Evolutionary conservation across 306 rosid species (phyloP).

Genomic region (Amphicarpaea edgeworthii): DNA sequence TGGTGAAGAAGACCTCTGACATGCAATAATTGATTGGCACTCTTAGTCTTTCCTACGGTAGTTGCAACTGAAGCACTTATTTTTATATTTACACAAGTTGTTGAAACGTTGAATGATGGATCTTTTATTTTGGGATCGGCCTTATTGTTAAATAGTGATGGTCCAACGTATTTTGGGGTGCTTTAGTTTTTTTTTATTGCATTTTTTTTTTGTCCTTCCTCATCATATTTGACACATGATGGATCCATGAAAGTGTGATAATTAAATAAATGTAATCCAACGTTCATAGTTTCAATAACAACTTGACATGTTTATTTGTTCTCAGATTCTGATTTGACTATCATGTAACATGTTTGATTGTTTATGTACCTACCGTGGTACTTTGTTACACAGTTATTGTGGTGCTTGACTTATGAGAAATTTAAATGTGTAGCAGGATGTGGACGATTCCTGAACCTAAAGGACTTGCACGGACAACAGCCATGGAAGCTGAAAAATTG

Average conservation of each 20-base stretch:
- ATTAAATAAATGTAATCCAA: slow-evolving; percentile 18
- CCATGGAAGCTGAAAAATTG: slow-evolving; percentile 75
- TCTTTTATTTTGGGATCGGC: slow-evolving; percentile 40
- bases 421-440: slow-evolving; percentile 62
- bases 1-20: slow-evolving; percentile 46
- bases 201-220: slow-evolving; percentile 16
- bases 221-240: slow-evolving; percentile 20
- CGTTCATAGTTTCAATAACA: slow-evolving; percentile 16
- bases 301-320: slow-evolving; percentile 33
- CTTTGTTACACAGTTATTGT: neutral
- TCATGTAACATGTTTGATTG: neutral
- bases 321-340: slow-evolving; percentile 31
- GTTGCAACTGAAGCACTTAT: slow-evolving; percentile 44
- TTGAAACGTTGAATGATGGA: slow-evolving; percentile 39
- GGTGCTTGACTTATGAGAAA: slow-evolving; percentile 30
- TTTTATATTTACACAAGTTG: slow-evolving; percentile 47
- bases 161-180: slow-evolving; percentile 39
- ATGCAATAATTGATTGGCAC: slow-evolving; percentile 42
- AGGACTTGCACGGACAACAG: slow-evolving; percentile 64
- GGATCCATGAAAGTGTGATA: slow-evolving; percentile 27
- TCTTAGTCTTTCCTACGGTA: slow-evolving; percentile 36
- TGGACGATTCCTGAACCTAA: slow-evolving; percentile 84
- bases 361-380: neutral
- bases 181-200: slow-evolving; percentile 34
- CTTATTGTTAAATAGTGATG: slow-evolving; percentile 32